Conservation (phyloP, 352 stramenopile genomes). For the Globisporangium radiosum region DNA sequence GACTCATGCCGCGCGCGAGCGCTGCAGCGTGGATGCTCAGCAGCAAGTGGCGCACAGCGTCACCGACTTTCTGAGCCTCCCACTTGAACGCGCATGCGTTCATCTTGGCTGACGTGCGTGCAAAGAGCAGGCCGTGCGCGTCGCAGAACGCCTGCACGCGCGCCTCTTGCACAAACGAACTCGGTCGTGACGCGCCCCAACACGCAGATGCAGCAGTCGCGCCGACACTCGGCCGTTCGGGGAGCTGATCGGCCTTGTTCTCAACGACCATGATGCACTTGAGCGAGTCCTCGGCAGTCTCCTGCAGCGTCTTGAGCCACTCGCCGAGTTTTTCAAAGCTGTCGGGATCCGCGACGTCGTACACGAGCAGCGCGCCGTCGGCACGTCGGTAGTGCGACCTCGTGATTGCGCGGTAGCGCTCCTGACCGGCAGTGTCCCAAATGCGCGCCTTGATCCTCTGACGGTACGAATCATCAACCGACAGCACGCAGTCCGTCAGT, state of each 20-base stretch:
- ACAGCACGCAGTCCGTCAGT: background rate
- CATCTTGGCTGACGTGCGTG: constrained; percentile 52
- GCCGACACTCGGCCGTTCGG: constrained; percentile 6
- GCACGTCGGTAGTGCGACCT: constrained; percentile 81
- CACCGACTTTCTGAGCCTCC: constrained; percentile 40
- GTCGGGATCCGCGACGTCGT: constrained; percentile 85
- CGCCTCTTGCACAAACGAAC: constrained; percentile 37
- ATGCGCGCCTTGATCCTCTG: constrained; percentile 72
- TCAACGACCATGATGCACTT: constrained; percentile 82
- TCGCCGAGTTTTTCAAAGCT: constrained; percentile 84
- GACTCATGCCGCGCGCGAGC: constrained; percentile 19
- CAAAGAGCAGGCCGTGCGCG: constrained; percentile 51
- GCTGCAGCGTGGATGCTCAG: constrained; percentile 49
- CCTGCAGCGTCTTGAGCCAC: constrained; percentile 84
- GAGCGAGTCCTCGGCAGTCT: constrained; percentile 83
- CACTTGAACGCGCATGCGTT: constrained; percentile 54
- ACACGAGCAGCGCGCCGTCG: constrained; percentile 86
- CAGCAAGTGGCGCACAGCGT: constrained; percentile 51
- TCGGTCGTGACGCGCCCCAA: constrained; percentile 8
- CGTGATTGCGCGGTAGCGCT: constrained; percentile 87
- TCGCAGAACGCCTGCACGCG: constrained; percentile 50
- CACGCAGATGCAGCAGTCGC: no score
- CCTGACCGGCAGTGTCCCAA: constrained; percentile 88
- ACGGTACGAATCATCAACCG: background rate
- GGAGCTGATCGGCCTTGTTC: constrained; percentile 87